Percentiles rank a stretch among this genome's conserved stretches.
phyloP scores from a whole-genome alignment of 2,329 filamentous ascomycete genomes.

The Aspergillus quadrilineatus region DNA sequence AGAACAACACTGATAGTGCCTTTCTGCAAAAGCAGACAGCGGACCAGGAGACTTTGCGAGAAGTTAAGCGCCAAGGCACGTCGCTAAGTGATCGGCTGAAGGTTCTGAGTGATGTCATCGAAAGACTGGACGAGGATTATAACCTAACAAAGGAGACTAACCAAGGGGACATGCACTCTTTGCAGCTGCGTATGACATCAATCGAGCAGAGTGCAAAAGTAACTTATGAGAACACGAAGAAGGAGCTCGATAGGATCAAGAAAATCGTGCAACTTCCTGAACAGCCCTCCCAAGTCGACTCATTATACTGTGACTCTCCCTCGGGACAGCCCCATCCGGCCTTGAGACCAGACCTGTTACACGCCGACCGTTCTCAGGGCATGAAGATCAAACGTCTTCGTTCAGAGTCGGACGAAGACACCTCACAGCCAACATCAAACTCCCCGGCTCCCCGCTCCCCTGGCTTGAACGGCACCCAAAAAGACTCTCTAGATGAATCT shows the following conservation, averaged over 20 bases:
- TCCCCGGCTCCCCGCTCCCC: background rate
- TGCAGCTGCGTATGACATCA: background rate
- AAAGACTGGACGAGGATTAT: slow-evolving; percentile 12
- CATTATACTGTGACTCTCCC: background rate
- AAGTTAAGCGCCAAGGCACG: background rate
- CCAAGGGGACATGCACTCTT: background rate
- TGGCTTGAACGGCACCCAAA: background rate
- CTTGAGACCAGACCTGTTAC: background rate
- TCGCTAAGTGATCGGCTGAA: background rate
- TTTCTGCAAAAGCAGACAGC: slow-evolving; percentile 2
- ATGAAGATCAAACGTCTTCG: slow-evolving; percentile 4
- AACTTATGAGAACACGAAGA: background rate
- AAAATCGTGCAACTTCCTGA: background rate
- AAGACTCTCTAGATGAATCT: too few species aligned
- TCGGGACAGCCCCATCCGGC: background rate
- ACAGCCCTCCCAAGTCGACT: background rate
- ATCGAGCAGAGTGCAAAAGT: background rate
- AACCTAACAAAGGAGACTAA: slow-evolving; percentile 1
- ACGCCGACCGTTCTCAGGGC: background rate
- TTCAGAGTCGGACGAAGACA: slow-evolving; percentile 5
- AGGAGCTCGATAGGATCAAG: background rate
- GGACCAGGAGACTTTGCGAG: background rate
- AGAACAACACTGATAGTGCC: slow-evolving; percentile 4
- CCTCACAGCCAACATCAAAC: background rate
- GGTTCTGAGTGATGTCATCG: slow-evolving; percentile 7